Conservation (phyloP, 2,329 filamentous ascomycete genomes). For the Orbilia quercus region DNA sequence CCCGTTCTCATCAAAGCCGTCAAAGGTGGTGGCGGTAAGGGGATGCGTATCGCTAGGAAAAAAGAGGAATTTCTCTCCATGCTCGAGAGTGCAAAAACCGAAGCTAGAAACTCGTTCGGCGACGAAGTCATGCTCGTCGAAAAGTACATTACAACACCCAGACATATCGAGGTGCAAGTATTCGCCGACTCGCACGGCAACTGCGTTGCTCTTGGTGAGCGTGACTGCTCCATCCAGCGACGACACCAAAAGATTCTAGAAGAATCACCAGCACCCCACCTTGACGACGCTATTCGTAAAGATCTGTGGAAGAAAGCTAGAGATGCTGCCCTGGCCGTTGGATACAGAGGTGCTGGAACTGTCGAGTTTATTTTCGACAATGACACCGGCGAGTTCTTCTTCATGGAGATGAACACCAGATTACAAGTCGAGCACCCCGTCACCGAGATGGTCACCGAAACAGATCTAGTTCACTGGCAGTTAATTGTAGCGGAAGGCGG, state of each 20-base stretch:
- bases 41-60: constrained; percentile 78
- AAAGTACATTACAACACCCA: constrained; percentile 79
- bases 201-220: constrained; percentile 84
- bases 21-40: constrained; percentile 83
- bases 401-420: constrained; percentile 82
- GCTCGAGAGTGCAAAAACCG: constrained; percentile 77
- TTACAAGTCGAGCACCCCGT: constrained; percentile 98
- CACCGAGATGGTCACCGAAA: constrained; percentile 79
- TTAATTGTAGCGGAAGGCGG: constrained; percentile 82
- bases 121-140: constrained; percentile 87
- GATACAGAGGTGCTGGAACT: constrained; percentile 89
- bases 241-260: constrained; percentile 92
- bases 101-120: constrained; percentile 82
- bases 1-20: constrained; percentile 83
- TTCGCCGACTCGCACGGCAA: constrained; percentile 84
- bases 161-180: constrained; percentile 90
- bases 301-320: constrained; percentile 75
- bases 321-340: constrained; percentile 76
- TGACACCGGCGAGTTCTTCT: constrained; percentile 81
- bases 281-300: constrained; percentile 70
- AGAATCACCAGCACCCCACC: constrained; percentile 81
- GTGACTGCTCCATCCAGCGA: constrained; percentile 87
- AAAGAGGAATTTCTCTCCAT: constrained; percentile 77
- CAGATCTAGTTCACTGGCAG: constrained; percentile 94
- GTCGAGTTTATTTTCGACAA: constrained; percentile 92